Base-by-base conservation (phyloP, 192 early-diverging fungal genomes). In the Backusella circina region DNA sequence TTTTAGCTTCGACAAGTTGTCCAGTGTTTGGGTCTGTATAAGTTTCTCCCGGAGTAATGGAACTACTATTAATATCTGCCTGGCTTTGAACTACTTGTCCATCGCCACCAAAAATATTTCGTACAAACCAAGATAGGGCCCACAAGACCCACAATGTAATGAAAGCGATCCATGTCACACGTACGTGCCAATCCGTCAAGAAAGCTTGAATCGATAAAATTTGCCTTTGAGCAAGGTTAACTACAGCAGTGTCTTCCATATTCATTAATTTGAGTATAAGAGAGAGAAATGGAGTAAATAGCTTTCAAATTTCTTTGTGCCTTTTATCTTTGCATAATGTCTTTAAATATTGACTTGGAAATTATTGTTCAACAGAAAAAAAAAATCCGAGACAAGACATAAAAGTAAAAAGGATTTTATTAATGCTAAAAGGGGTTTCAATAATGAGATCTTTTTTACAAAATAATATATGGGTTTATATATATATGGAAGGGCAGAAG, bases 131-230 rank as follows among this genome's bases (percentile, higher is more conserved):
- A 65, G 67, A 26, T 6, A 76, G 28, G 23, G 74, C 81, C 81
- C 76, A 82, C 5, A 82, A 32, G 2, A 69, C 61, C 69, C 70
- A 82, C 2, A 82, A 66, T 23, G 77, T 74, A 41, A 51, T 50
- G n/a, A 78, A 79, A 21, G 77, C 81, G 16, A 80, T 75, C 79
- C 79, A 80, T 54, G 73, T 37, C 1, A 70, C 51, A 30, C 73
- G 65, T 10, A 80, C 79, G 54, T 80, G 51, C 69, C 68, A 71
- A 31, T 80, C 74, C 26, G 30, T 15, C 12, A 76, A n/a, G 23
- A 80, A 80, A 15, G 10, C 75, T 12, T 76, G 44, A 36, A 71
- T 71, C 16, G 26, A 21, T 13, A 47, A 12, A 1, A 50, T 12
- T 16, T 21, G 50, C 6, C 18, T 65, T 65, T 65, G 15, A n/a